phyloP scores from a whole-genome alignment of 371 early-diverging fungal genomes.

The Batrachochytrium dendrobatidis region DNA sequence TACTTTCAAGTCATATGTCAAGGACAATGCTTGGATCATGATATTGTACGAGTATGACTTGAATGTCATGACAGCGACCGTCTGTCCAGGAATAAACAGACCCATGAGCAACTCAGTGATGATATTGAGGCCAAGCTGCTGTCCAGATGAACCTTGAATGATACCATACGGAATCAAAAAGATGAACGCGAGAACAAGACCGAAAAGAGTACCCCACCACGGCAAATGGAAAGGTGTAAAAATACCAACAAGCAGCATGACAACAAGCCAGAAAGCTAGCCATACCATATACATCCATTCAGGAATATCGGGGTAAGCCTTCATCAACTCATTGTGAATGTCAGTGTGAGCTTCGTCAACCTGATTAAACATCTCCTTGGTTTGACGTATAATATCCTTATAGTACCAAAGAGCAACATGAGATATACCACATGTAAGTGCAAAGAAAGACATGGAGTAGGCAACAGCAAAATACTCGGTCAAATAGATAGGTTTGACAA shows the following conservation, averaged over 20 bases:
- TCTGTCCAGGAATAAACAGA: slow-evolving; percentile 12
- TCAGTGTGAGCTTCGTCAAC: slow-evolving; percentile 18
- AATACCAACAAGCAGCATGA: slow-evolving; percentile 9
- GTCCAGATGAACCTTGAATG: slow-evolving; percentile 22
- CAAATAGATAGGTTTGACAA: slow-evolving; percentile 47
- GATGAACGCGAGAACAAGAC: slow-evolving; percentile 12
- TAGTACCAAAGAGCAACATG: slow-evolving; percentile 35
- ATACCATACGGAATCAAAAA: slow-evolving; percentile 25
- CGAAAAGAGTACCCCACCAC: slow-evolving; percentile 18
- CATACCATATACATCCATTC: slow-evolving; percentile 16
- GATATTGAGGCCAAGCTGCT: slow-evolving; percentile 26
- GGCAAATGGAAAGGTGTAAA: slow-evolving; percentile 20
- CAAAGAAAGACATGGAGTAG: slow-evolving; percentile 15
- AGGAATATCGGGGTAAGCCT: slow-evolving; percentile 23
- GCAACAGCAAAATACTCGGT: slow-evolving; percentile 53
- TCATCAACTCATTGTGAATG: slow-evolving; percentile 19
- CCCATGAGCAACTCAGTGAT: slow-evolving; percentile 35
- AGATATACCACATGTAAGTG: slow-evolving; percentile 11
- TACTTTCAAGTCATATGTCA: slow-evolving; percentile 40
- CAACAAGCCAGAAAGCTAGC: slow-evolving; percentile 6
- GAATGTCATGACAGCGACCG: slow-evolving; percentile 19
- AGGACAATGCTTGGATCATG: slow-evolving; percentile 21
- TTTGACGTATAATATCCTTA: slow-evolving; percentile 16
- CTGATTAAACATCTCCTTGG: slow-evolving; percentile 7
- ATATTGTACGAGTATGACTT: slow-evolving; percentile 20